These are phyloP conservation scores for Cyclotella kingstonii DNA, from an alignment of 108 stramenopile species.

Conservation along the genomic window DNA sequence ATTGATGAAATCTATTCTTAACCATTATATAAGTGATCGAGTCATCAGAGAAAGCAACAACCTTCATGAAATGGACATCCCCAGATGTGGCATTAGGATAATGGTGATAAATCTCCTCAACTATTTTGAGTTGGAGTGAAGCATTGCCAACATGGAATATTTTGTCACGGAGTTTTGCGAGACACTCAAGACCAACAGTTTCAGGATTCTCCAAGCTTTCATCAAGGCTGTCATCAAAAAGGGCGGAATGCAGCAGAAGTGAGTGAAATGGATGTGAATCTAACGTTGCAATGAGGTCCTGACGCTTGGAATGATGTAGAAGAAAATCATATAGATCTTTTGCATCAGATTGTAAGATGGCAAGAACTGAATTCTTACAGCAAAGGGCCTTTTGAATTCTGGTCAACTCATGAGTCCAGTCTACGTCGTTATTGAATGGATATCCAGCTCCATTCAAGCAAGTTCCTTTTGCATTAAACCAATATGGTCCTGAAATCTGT, in stretches of 20 bases:
- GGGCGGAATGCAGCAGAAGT: constrained; percentile 27
- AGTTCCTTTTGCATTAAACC: constrained; percentile 22
- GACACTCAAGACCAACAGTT: constrained; percentile 4
- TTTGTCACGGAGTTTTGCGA: constrained; percentile 43
- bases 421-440: constrained; percentile 21
- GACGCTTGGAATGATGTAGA: background rate
- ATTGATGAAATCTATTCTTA: constrained; percentile 48
- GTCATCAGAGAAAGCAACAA: constrained; percentile 38
- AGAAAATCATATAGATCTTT: constrained; percentile 4
- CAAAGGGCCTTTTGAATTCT: background rate
- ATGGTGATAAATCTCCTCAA: constrained; percentile 36
- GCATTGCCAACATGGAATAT: constrained; percentile 48
- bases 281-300: constrained; percentile 3
- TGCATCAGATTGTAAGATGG: constrained; percentile 2
- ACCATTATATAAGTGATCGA: constrained; percentile 49
- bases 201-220: background rate
- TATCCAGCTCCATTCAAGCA: constrained; percentile 36
- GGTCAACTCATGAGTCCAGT: constrained; percentile 20
- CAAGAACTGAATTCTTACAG: background rate
- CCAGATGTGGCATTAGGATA: constrained; percentile 38
- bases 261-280: constrained; percentile 4
- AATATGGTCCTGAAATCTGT: background rate
- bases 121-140: constrained; percentile 33
- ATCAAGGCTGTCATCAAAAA: constrained; percentile 51
- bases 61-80: constrained; percentile 44